phyloP scores from a whole-genome alignment of 2,329 filamentous ascomycete species.

The Zalaria sp. region DNA sequence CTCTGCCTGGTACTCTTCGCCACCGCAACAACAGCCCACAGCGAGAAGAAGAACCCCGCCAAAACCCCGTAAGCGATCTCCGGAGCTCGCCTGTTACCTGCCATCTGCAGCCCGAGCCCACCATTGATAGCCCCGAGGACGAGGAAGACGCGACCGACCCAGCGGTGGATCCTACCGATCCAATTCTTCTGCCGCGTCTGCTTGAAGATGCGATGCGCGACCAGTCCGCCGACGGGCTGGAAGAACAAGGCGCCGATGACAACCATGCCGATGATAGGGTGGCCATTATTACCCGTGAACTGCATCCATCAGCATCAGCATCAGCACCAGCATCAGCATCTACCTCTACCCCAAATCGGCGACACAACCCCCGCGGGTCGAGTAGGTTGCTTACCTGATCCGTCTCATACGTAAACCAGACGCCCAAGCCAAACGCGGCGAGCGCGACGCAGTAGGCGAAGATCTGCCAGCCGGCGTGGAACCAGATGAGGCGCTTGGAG shows the following conservation, averaged over 20 bases:
- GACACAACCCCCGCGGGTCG: neutral
- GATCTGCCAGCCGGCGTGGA: conserved; percentile 26
- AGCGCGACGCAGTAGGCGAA: conserved; percentile 21
- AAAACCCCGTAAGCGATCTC: conserved; percentile 32
- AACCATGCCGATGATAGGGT: conserved; percentile 46
- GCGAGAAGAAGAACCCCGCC: conserved; percentile 25
- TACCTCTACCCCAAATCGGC: too few species aligned
- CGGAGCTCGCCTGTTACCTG: conserved; percentile 22
- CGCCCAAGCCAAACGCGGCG: conserved; percentile 25
- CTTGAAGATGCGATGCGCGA: conserved; percentile 42
- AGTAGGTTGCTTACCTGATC: conserved; percentile 17
- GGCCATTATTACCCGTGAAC: conserved; percentile 15
- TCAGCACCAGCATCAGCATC: neutral
- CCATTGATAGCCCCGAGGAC: conserved; percentile 42
- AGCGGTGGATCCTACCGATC: conserved; percentile 24
- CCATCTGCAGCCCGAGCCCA: conserved; percentile 38
- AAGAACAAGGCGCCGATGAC: conserved; percentile 37
- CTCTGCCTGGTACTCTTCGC: too few species aligned
- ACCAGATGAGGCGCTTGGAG: conserved; percentile 15
- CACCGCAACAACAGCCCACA: conserved; percentile 15
- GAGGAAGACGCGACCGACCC: conserved; percentile 36
- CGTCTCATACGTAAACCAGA: conserved; percentile 22
- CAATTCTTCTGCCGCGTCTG: conserved; percentile 11
- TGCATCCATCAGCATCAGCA: neutral
- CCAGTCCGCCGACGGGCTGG: conserved; percentile 40